Percentiles rank a stretch among this genome's conserved stretches.
These are phyloP conservation scores for Sphaerulina vaccinii DNA, from an alignment of 2,329 filamentous ascomycete species.

Conservation along the genomic window DNA sequence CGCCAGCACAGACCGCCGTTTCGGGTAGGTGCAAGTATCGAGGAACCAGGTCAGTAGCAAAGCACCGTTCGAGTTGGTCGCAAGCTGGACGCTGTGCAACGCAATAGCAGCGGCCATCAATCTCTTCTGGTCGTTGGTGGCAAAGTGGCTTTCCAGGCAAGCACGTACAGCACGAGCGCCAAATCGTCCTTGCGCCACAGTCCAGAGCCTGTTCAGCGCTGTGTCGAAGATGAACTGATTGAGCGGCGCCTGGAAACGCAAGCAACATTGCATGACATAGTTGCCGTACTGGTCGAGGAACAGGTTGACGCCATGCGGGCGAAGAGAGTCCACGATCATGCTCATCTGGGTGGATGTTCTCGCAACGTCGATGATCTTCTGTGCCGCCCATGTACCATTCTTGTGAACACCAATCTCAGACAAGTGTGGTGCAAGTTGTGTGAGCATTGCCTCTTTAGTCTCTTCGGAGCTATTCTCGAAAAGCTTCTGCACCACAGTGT, in stretches of 20 bases:
- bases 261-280: slow-evolving; percentile 93
- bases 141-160: slow-evolving; percentile 92
- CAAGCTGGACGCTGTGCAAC: slow-evolving; percentile 93
- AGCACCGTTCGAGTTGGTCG: slow-evolving; percentile 93
- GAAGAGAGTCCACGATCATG: slow-evolving; percentile 79
- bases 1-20: slow-evolving; percentile 84
- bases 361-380: slow-evolving; percentile 98
- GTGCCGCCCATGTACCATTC: slow-evolving; percentile 98
- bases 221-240: slow-evolving; percentile 98
- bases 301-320: slow-evolving; percentile 81
- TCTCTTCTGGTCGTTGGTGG: slow-evolving; percentile 91
- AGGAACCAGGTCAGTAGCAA: slow-evolving; percentile 95
- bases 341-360: slow-evolving; percentile 80
- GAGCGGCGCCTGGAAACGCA: slow-evolving; percentile 84
- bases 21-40: slow-evolving; percentile 94
- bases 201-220: slow-evolving; percentile 93
- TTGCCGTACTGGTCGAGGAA: slow-evolving; percentile 99
- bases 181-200: slow-evolving; percentile 87
- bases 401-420: slow-evolving; percentile 98
- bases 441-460: slow-evolving; percentile 87
- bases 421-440: slow-evolving; percentile 83
- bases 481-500: slow-evolving; percentile 98
- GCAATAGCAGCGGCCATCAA: slow-evolving; percentile 93
- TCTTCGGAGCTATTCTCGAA: slow-evolving; percentile 94
- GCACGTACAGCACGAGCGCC: slow-evolving; percentile 95